Evolutionary conservation across 805 yeast genomes (phyloP).

Genomic region (Sugiyamaella smithiae): DNA sequence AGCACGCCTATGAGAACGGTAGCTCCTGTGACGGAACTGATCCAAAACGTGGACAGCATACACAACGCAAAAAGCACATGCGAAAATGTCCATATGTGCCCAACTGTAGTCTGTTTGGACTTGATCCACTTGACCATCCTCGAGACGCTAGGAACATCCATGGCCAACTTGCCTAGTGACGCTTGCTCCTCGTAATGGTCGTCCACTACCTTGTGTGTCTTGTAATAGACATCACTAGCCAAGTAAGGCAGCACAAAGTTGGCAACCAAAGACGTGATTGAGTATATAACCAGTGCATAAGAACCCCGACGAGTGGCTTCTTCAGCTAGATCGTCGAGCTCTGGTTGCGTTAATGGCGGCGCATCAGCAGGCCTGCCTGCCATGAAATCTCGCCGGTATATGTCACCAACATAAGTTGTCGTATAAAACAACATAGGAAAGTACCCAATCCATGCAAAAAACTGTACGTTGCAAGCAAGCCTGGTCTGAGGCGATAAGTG

Average conservation of each 20-base stretch:
- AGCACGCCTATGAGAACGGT: constrained; percentile 49
- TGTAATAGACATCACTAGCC: constrained; percentile 35
- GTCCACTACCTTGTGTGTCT: constrained; percentile 14
- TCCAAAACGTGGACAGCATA: constrained; percentile 47
- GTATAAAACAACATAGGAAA: constrained; percentile 65
- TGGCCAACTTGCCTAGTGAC: not conserved
- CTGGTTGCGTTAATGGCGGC: constrained; percentile 38
- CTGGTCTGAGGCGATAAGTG: constrained; percentile 50
- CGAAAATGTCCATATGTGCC: constrained; percentile 49
- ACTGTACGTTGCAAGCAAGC: constrained; percentile 53
- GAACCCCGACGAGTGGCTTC: constrained; percentile 53
- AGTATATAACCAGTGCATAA: constrained; percentile 48
- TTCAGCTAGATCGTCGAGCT: constrained; percentile 41
- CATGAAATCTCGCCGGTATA: constrained; percentile 42
- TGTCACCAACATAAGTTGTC: constrained; percentile 61
- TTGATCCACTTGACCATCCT: not conserved
- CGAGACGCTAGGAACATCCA: not conserved
- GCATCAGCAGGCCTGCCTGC: constrained; percentile 38
- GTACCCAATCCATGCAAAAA: constrained; percentile 68
- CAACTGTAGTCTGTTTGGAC: constrained; percentile 31
- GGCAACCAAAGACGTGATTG: constrained; percentile 45
- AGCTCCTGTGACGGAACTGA: constrained; percentile 42
- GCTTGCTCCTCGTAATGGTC: constrained; percentile 16
- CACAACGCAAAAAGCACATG: constrained; percentile 50
- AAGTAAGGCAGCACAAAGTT: constrained; percentile 47